phyloP scores from a whole-genome alignment of 75 land plant genomes.

The Gnetum montanum region DNA sequence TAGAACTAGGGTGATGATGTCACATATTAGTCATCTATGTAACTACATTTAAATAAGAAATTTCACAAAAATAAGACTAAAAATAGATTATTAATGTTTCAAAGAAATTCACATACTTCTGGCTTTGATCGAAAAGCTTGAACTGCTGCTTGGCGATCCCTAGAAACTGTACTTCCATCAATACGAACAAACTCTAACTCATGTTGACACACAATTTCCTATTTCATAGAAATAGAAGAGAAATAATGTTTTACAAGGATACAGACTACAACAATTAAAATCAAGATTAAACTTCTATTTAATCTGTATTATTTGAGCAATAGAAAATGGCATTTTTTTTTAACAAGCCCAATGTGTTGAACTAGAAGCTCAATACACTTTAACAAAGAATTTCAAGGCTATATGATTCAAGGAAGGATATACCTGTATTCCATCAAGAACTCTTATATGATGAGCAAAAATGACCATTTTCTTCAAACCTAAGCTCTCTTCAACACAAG shows the following conservation, averaged over 20 bases:
- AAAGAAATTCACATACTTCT: slow-evolving; percentile 58
- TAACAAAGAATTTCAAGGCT: no score
- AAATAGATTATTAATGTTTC: no score
- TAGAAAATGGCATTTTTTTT: no score
- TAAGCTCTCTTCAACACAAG: slow-evolving; percentile 8
- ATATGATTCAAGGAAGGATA: no score
- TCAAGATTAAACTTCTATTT: background rate
- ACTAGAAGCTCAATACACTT: no score
- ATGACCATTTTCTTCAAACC: slow-evolving; percentile 64
- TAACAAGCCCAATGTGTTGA: no score
- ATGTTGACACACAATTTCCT: slow-evolving; percentile 61
- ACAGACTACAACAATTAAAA: background rate
- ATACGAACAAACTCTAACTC: slow-evolving; percentile 78
- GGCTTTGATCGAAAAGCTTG: slow-evolving; percentile 37
- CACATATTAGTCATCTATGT: no score
- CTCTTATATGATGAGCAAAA: slow-evolving; percentile 85
- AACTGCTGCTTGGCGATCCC: slow-evolving; percentile 72
- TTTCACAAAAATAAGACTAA: no score
- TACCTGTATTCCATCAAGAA: slow-evolving; percentile 86
- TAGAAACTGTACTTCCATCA: slow-evolving; percentile 66
- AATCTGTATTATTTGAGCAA: no score
- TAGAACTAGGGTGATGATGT: no score
- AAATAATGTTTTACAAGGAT: background rate
- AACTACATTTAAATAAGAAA: no score
- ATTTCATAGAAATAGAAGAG: background rate